phyloP scores from a whole-genome alignment of 257 asterid species.

The Jasminum sambac region DNA sequence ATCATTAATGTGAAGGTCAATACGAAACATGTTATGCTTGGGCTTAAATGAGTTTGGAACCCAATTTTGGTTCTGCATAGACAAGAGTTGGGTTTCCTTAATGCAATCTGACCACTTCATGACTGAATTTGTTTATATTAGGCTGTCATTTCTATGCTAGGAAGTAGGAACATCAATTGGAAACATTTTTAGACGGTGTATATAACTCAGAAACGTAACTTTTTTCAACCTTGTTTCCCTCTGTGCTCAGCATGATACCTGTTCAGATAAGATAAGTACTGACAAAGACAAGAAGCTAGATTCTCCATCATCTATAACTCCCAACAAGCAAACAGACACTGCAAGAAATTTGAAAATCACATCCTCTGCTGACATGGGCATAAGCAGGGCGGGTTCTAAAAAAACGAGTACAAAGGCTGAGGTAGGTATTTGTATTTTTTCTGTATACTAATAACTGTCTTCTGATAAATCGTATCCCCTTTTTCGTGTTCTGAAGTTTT shows the following conservation, averaged over 20 bases:
- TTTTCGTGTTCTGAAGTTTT: not conserved
- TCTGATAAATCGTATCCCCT: not conserved
- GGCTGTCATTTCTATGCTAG: conserved; percentile 1
- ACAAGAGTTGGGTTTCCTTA: not conserved
- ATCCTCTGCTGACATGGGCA: conserved; percentile 21
- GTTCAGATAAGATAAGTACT: conserved; percentile 44
- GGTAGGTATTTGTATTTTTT: conserved; percentile 40
- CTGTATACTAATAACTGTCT: not conserved
- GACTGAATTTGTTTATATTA: not conserved
- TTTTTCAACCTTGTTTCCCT: conserved; percentile 16
- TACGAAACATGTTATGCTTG: not conserved
- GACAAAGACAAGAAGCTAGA: conserved; percentile 50
- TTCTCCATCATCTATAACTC: conserved; percentile 27
- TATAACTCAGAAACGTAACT: conserved; percentile 3
- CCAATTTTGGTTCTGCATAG: not conserved
- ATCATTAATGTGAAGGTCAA: not conserved
- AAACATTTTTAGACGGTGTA: not conserved
- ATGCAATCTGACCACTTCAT: not conserved
- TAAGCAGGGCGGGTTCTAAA: conserved; percentile 36
- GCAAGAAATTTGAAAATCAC: conserved; percentile 31
- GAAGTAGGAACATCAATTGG: conserved; percentile 7
- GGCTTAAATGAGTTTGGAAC: not conserved
- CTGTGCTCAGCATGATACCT: conserved; percentile 38
- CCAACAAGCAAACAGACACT: conserved; percentile 39
- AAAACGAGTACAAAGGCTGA: conserved; percentile 62